Conservation (phyloP, 768 basidiomycete genomes). For the Trametes gibbosa region DNA sequence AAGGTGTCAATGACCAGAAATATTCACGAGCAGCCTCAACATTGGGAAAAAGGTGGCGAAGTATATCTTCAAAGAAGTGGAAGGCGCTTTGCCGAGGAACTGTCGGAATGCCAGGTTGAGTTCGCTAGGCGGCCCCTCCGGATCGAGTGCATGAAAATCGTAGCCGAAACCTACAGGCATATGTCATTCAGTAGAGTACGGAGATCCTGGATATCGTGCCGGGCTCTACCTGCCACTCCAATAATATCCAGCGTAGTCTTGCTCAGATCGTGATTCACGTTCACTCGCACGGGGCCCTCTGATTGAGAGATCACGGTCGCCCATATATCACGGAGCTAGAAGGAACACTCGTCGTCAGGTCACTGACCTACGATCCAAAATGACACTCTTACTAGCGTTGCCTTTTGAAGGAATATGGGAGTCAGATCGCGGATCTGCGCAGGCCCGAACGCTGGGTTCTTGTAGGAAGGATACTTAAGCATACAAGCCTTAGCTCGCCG, state of each 20-base stretch:
- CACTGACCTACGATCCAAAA: too few species aligned
- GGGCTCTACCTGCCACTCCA: conserved; percentile 36
- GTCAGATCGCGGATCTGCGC: conserved; percentile 58
- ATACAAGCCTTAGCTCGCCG: not conserved
- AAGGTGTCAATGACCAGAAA: not conserved
- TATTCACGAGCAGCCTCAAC: conserved; percentile 21
- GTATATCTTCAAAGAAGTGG: not conserved
- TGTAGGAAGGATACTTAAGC: not conserved
- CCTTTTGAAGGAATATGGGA: conserved; percentile 54
- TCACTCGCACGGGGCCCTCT: conserved; percentile 25
- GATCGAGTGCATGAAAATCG: conserved; percentile 31
- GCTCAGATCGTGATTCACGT: conserved; percentile 34
- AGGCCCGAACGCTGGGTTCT: conserved; percentile 69
- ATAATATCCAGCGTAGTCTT: conserved; percentile 42
- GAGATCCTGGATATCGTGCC: not conserved
- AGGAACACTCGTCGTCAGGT: not conserved
- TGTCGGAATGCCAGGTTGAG: conserved; percentile 30
- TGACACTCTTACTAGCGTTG: conserved; percentile 38
- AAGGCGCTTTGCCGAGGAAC: conserved; percentile 17
- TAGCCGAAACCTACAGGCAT: conserved; percentile 35
- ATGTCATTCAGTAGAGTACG: not conserved
- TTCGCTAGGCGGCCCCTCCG: conserved; percentile 26
- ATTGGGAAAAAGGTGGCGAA: conserved; percentile 17
- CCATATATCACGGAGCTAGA: conserved; percentile 25
- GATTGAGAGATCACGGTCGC: conserved; percentile 28